phyloP scores from a whole-genome alignment of 2,329 filamentous ascomycete genomes.

The Graphilbum sp. region DNA sequence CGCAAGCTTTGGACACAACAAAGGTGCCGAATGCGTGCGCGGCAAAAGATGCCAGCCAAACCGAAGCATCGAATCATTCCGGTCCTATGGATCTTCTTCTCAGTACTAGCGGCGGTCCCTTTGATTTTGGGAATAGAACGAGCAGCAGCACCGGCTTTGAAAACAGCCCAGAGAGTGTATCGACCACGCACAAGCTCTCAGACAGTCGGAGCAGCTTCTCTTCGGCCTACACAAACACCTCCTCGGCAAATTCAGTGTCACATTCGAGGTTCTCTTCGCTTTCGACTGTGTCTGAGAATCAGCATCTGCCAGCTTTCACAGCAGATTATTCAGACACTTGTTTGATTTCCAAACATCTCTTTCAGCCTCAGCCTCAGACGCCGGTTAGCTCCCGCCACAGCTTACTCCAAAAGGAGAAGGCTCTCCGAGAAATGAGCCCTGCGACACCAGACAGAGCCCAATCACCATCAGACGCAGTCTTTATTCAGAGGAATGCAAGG shows the following conservation, averaged over 20 bases:
- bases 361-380: slow-evolving; percentile 15
- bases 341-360: too few species aligned
- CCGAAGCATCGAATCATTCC: too few species aligned
- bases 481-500: slow-evolving; percentile 1
- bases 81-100: background rate
- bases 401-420: slow-evolving; percentile 1
- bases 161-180: slow-evolving; percentile 18
- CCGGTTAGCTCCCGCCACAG: slow-evolving; percentile 7
- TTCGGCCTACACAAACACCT: slow-evolving; percentile 29
- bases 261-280: slow-evolving; percentile 38
- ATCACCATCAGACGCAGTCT: slow-evolving; percentile 9
- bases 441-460: slow-evolving; percentile 1
- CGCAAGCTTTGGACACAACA: slow-evolving; percentile 23
- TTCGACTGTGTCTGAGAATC: slow-evolving; percentile 30
- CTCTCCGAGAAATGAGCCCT: slow-evolving; percentile 3
- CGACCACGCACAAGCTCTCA: slow-evolving; percentile 27
- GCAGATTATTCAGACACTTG: too few species aligned
- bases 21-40: slow-evolving; percentile 14
- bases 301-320: slow-evolving; percentile 17
- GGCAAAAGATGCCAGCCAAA: background rate
- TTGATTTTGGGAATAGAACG: too few species aligned
- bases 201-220: slow-evolving; percentile 36
- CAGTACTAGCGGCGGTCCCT: too few species aligned
- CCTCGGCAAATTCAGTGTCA: slow-evolving; percentile 22
- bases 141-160: background rate